Evolutionary conservation across 2,329 filamentous ascomycete genomes (phyloP).

Genomic region (Thielaviopsis musarum): DNA sequence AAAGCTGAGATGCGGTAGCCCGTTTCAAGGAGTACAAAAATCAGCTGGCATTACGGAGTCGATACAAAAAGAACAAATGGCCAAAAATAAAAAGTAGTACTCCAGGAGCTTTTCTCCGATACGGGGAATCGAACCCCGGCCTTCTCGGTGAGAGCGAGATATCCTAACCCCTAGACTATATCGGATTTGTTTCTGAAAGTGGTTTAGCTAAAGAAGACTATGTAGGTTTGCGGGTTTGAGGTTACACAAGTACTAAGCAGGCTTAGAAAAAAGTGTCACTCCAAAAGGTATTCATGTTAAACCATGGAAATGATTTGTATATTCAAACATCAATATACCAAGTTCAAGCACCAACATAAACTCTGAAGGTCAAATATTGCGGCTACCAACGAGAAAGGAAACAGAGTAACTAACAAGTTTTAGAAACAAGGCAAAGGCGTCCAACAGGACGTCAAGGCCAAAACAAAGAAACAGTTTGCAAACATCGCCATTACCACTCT

Average conservation of each 20-base stretch:
- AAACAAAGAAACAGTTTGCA: not conserved
- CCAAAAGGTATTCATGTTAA: too few species aligned
- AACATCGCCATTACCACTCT: not conserved
- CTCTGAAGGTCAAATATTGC: too few species aligned
- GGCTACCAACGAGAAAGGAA: not conserved
- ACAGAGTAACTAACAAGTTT: not conserved
- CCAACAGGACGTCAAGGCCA: not conserved
- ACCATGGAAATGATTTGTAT: too few species aligned
- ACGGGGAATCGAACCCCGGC: slow-evolving; percentile 15
- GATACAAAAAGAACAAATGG: too few species aligned
- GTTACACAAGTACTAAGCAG: too few species aligned
- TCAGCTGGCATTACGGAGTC: too few species aligned
- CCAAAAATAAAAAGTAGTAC: too few species aligned
- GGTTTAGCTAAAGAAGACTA: too few species aligned
- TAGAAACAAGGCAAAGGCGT: not conserved
- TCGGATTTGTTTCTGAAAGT: slow-evolving; percentile 1
- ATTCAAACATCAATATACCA: not conserved
- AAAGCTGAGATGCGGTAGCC: too few species aligned
- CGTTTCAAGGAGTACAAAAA: too few species aligned
- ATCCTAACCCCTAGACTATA: slow-evolving; percentile 13
- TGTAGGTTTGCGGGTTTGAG: too few species aligned
- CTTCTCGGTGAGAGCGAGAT: slow-evolving; percentile 13
- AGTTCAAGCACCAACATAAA: not conserved
- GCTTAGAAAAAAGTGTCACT: too few species aligned
- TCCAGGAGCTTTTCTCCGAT: slow-evolving; percentile 7